Conservation (phyloP, 139 green algal species). For the Chlamydomonas asymmetrica region DNA sequence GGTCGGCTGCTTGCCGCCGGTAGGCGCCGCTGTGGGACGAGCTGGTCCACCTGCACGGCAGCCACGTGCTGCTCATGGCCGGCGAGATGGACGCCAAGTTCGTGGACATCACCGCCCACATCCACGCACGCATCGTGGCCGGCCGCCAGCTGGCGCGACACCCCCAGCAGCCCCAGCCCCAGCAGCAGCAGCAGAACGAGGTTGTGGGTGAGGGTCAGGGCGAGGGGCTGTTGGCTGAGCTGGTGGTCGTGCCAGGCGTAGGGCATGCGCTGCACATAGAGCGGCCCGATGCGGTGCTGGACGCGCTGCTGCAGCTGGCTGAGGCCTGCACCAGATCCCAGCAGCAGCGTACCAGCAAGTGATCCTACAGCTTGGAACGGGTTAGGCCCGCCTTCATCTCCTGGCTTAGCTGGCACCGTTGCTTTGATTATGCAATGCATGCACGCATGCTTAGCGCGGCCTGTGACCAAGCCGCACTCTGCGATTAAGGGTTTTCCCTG, state of each 20-base stretch:
- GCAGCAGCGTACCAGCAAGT: no score
- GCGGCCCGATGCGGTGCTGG: conserved; percentile 50
- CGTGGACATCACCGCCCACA: conserved; percentile 49
- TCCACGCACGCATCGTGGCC: conserved; percentile 18
- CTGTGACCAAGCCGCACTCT: no score
- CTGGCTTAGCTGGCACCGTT: no score
- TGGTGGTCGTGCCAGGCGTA: conserved; percentile 36
- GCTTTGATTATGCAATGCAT: no score
- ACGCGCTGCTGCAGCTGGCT: conserved; percentile 29
- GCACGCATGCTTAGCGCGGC: no score
- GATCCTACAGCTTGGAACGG: no score
- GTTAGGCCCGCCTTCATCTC: no score
- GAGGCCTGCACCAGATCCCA: no score
- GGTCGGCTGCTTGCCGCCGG: no score
- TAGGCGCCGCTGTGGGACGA: conserved; percentile 45
- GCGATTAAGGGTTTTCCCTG: no score
- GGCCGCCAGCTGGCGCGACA: neutral
- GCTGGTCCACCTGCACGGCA: conserved; percentile 20
- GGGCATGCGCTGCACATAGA: conserved; percentile 76
- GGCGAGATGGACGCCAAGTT: conserved; percentile 73
- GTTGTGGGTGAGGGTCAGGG: neutral
- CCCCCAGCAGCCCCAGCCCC: neutral
- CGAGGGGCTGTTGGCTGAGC: neutral
- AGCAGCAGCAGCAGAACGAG: conserved; percentile 4
- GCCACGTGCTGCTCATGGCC: conserved; percentile 60